phyloP scores from a whole-genome alignment of 768 basidiomycete genomes.

The Leccinum imitatum region DNA sequence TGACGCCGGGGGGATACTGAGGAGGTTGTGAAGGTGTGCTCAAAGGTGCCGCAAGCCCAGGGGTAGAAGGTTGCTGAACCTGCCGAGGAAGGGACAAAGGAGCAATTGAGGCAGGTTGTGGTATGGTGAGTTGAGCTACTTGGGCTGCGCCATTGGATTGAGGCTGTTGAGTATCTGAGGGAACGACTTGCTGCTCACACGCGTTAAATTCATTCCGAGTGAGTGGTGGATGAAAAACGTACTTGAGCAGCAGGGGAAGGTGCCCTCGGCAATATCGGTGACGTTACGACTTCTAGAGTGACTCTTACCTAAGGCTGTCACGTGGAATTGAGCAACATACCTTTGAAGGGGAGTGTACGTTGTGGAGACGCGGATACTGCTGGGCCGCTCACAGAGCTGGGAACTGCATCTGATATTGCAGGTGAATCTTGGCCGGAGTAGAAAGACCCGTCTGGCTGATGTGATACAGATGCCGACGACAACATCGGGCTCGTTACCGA shows the following conservation, averaged over 20 bases:
- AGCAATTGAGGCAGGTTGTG: constrained; percentile 36
- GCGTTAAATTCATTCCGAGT: constrained; percentile 19
- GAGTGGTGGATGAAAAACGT: constrained; percentile 24
- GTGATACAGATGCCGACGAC: constrained; percentile 65
- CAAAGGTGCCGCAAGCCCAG: constrained; percentile 17
- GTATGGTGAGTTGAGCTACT: constrained; percentile 26
- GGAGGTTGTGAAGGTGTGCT: constrained; percentile 36
- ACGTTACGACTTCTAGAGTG: constrained; percentile 42
- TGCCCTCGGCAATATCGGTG: constrained; percentile 43
- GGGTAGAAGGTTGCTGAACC: constrained; percentile 39
- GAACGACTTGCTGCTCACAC: constrained; percentile 37
- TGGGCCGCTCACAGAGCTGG: constrained; percentile 44
- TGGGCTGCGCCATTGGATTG: constrained; percentile 35
- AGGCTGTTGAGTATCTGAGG: constrained; percentile 40
- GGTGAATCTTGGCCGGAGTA: constrained; percentile 75
- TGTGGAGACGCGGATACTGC: constrained; percentile 64
- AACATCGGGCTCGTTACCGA: constrained; percentile 81
- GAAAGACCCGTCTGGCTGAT: constrained; percentile 65
- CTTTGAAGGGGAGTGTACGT: constrained; percentile 45
- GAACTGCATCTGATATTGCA: constrained; percentile 64
- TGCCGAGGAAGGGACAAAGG: constrained; percentile 53
- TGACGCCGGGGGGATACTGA: constrained; percentile 71
- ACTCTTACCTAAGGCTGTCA: constrained; percentile 22
- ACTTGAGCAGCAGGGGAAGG: constrained; percentile 46
- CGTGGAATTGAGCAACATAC: constrained; percentile 34